A percentile compares a stretch with the other conserved stretches of the same genome.
Evolutionary conservation across 371 early-diverging fungal species (phyloP).

Genomic region (Mucor indicus): DNA sequence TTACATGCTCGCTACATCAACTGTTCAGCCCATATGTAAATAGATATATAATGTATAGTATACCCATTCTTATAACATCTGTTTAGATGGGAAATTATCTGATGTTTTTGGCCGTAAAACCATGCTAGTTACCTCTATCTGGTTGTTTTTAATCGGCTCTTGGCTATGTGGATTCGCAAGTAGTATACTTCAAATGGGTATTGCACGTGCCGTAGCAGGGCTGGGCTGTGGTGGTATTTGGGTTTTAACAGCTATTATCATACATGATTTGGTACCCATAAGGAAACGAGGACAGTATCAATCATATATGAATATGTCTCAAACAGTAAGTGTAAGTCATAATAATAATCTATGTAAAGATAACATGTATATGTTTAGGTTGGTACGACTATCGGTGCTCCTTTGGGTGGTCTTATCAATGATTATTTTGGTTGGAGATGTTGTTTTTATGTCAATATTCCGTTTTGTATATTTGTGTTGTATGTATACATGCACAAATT

Average conservation of each 20-base stretch:
- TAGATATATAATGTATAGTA: too few species aligned
- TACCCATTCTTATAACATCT: too few species aligned
- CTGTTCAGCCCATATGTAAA: slow-evolving; percentile 72
- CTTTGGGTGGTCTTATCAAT: slow-evolving; percentile 54
- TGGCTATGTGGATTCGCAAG: slow-evolving; percentile 51
- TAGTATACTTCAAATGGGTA: slow-evolving; percentile 63
- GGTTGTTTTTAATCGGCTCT: slow-evolving; percentile 36
- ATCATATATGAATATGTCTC: slow-evolving; percentile 38
- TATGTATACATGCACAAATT: slow-evolving; percentile 23
- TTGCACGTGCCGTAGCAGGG: slow-evolving; percentile 74
- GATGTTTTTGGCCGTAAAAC: slow-evolving; percentile 40
- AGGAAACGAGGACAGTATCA: slow-evolving; percentile 36
- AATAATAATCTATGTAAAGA: too few species aligned
- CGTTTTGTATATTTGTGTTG: slow-evolving; percentile 51
- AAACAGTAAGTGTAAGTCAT: slow-evolving; percentile 40
- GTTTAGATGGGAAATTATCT: slow-evolving; percentile 36
- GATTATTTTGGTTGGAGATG: slow-evolving; percentile 61
- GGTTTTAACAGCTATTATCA: slow-evolving; percentile 25
- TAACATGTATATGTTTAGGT: too few species aligned
- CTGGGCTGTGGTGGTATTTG: slow-evolving; percentile 78
- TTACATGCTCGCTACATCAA: slow-evolving; percentile 69
- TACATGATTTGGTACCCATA: slow-evolving; percentile 38
- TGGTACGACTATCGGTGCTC: slow-evolving; percentile 36
- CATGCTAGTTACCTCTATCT: slow-evolving; percentile 22
- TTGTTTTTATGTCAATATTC: slow-evolving; percentile 73